Conservation (phyloP, 768 basidiomycete genomes). For the Terana coerulea region DNA sequence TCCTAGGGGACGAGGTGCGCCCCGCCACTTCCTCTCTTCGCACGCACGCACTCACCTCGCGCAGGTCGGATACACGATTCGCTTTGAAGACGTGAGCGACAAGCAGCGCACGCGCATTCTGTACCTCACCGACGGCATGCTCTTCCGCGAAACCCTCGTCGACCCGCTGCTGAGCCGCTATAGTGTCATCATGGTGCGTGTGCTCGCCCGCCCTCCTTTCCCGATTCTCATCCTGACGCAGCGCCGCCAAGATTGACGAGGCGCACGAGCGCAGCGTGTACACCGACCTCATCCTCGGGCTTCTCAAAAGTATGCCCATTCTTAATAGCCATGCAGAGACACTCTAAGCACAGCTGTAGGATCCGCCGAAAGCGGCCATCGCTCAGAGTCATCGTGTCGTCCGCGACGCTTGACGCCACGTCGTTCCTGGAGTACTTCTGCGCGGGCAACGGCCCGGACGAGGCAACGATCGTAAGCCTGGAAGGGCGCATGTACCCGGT, state of each 20-base stretch:
- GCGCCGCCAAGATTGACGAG: conserved; percentile 76
- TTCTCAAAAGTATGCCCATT: conserved; percentile 78
- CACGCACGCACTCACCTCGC: background rate
- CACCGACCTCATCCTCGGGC: conserved; percentile 87
- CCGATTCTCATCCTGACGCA: conserved; percentile 20
- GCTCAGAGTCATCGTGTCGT: conserved; percentile 89
- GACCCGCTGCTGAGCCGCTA: conserved; percentile 92
- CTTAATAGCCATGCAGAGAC: background rate
- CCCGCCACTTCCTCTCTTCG: background rate
- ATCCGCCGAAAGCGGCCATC: conserved; percentile 89
- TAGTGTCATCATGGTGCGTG: conserved; percentile 88
- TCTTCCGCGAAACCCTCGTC: conserved; percentile 89
- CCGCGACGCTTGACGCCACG: conserved; percentile 92
- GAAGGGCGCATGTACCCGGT: conserved; percentile 97
- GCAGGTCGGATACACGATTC: conserved; percentile 95
- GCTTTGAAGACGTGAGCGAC: conserved; percentile 90
- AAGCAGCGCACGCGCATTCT: conserved; percentile 85
- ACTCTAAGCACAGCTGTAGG: conserved; percentile 59
- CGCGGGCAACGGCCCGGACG: conserved; percentile 52
- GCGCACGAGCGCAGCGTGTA: conserved; percentile 97
- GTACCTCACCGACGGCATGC: conserved; percentile 98
- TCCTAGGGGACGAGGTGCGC: conserved; percentile 83
- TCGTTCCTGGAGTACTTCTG: conserved; percentile 90
- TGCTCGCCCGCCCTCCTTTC: background rate
- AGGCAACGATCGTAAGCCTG: conserved; percentile 81